Evolutionary conservation across 108 stramenopile genomes (phyloP).

Genomic region (Chaetoceros muelleri): DNA sequence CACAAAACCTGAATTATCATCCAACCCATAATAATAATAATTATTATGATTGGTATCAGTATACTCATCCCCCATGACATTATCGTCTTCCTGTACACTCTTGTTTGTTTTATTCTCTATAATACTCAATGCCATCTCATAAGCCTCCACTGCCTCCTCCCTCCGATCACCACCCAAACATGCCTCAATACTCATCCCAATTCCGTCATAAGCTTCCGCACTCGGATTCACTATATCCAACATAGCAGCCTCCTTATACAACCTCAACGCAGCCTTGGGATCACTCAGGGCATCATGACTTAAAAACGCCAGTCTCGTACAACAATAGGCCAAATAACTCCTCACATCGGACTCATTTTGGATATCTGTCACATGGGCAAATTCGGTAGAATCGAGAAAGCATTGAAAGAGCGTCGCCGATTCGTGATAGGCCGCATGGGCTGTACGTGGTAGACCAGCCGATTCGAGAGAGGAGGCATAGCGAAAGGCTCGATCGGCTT

Average conservation of each 20-base stretch:
- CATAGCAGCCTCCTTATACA: constrained; percentile 44
- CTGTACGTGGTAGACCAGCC: constrained; percentile 52
- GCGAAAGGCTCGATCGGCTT: constrained; percentile 79
- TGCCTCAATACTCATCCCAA: constrained; percentile 59
- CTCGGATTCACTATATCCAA: constrained; percentile 53
- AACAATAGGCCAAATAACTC: constrained; percentile 52
- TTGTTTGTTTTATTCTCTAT: not conserved
- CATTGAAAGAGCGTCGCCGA: constrained; percentile 81
- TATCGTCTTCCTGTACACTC: not conserved
- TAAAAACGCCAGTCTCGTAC: constrained; percentile 58
- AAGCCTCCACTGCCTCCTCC: constrained; percentile 51
- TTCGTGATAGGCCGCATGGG: constrained; percentile 65
- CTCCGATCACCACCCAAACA: constrained; percentile 34
- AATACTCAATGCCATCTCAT: constrained; percentile 36
- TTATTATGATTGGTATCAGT: not conserved
- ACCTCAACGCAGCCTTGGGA: constrained; percentile 52
- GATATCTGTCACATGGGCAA: constrained; percentile 62
- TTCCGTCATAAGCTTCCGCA: constrained; percentile 47
- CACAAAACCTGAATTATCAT: not conserved
- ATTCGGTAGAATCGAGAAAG: constrained; percentile 46
- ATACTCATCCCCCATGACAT: constrained; percentile 18
- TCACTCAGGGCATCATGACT: constrained; percentile 70
- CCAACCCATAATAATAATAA: not conserved
- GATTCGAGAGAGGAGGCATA: constrained; percentile 54
- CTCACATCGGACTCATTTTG: constrained; percentile 13